Evolutionary conservation across 441 rosid genomes (phyloP).

Genomic region (Theobroma grandiflorum): DNA sequence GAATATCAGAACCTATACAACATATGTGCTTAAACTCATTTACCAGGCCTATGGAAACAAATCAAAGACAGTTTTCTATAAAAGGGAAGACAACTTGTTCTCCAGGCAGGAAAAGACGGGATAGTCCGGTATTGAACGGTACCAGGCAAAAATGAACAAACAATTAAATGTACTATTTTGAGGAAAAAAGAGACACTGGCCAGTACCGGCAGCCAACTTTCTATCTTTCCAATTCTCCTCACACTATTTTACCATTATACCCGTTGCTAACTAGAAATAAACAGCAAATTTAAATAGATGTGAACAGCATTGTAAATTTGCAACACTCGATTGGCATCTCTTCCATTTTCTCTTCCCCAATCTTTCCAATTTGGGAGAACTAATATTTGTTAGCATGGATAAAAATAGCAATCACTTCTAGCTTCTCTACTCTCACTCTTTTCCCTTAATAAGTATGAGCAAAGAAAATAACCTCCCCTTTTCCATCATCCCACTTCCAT

Average conservation of each 20-base stretch:
- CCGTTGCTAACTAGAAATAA: not conserved
- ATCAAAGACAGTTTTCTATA: no score
- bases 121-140: no score
- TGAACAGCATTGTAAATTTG: not conserved
- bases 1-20: no score
- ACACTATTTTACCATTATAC: not conserved
- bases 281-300: not conserved
- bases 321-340: constrained; percentile 1
- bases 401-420: not conserved
- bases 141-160: no score
- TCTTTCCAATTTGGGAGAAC: not conserved
- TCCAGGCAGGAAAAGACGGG: no score
- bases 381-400: not conserved
- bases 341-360: not conserved
- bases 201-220: no score
- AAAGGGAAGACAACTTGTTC: no score
- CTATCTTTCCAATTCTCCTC: no score
- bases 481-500: not conserved
- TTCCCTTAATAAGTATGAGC: not conserved
- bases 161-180: no score
- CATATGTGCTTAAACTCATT: no score
- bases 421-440: not conserved
- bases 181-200: no score
- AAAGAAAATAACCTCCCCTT: not conserved
- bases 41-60: no score